phyloP scores from a whole-genome alignment of 108 stramenopile genomes.

The Aurantiochytrium sp. region DNA sequence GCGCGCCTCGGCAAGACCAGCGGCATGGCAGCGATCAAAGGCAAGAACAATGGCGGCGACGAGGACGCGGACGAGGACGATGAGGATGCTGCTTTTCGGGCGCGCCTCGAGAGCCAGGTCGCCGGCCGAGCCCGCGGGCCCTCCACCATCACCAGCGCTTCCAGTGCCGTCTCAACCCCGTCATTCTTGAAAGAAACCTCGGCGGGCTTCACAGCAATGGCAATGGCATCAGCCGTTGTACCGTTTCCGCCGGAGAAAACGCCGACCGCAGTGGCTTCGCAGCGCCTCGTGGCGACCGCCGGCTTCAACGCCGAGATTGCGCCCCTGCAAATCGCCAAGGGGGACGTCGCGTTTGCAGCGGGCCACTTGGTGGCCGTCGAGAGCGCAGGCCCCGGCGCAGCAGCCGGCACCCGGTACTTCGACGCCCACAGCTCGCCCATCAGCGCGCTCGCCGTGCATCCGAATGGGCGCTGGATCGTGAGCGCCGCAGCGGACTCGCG shows the following conservation, averaged over 20 bases:
- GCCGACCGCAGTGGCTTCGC: too few species aligned
- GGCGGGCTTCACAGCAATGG: too few species aligned
- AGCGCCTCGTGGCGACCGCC: background rate
- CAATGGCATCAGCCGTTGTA: too few species aligned
- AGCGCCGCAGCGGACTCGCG: background rate
- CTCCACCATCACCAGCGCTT: too few species aligned
- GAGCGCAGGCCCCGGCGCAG: background rate
- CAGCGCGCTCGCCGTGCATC: background rate
- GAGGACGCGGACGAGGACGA: background rate
- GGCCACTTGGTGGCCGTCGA: background rate
- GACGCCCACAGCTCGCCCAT: background rate
- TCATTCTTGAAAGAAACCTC: too few species aligned
- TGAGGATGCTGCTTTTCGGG: background rate
- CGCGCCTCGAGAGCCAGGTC: background rate
- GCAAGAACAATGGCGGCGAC: too few species aligned
- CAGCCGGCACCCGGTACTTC: background rate
- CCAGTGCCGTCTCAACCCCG: too few species aligned
- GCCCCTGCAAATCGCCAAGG: background rate
- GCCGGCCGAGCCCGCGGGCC: too few species aligned
- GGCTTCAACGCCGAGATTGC: background rate
- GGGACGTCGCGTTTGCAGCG: background rate
- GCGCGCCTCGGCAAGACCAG: too few species aligned
- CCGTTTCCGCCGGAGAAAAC: too few species aligned
- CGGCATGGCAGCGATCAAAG: too few species aligned
- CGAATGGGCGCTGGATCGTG: background rate